Evolutionary conservation across 352 stramenopile species (phyloP).

Genomic region (Phytophthora tubulina): DNA sequence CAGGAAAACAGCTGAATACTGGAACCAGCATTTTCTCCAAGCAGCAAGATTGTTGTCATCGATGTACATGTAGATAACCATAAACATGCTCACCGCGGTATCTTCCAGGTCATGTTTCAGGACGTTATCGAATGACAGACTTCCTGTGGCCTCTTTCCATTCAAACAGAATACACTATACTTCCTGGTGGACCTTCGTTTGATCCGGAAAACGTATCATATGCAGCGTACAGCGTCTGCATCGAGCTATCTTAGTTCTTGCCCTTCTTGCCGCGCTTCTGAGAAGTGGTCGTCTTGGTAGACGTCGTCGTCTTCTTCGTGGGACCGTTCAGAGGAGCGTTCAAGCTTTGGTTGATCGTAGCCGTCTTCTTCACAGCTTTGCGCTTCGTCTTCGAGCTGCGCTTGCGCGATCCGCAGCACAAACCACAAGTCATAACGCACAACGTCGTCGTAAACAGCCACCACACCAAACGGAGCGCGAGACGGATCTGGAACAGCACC

Average conservation of each 20-base stretch:
- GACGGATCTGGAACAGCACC: constrained; percentile 56
- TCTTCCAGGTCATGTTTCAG: too few relatives aligned
- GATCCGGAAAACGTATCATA: constrained; percentile 2
- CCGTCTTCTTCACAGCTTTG: constrained; percentile 49
- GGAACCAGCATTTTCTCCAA: too few relatives aligned
- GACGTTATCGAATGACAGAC: not conserved
- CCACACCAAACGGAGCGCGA: constrained; percentile 62
- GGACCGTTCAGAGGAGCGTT: constrained; percentile 30
- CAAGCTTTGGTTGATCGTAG: constrained; percentile 27
- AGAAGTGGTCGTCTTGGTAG: constrained; percentile 28
- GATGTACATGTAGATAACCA: too few relatives aligned
- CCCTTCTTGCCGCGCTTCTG: constrained; percentile 45
- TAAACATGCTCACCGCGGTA: too few relatives aligned
- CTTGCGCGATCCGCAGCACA: constrained; percentile 69
- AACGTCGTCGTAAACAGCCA: constrained; percentile 65
- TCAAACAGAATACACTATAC: constrained; percentile 28
- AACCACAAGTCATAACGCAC: constrained; percentile 62
- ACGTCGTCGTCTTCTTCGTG: constrained; percentile 32
- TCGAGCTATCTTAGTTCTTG: constrained; percentile 41
- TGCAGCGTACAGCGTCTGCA: not conserved
- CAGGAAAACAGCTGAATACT: too few relatives aligned
- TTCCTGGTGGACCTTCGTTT: constrained; percentile 15
- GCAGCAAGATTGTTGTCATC: too few relatives aligned
- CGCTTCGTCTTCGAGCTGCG: constrained; percentile 56
- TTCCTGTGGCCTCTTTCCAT: constrained; percentile 8